Base-by-base conservation (phyloP, 2,329 filamentous ascomycete genomes). In the Aureobasidium sp. region DNA sequence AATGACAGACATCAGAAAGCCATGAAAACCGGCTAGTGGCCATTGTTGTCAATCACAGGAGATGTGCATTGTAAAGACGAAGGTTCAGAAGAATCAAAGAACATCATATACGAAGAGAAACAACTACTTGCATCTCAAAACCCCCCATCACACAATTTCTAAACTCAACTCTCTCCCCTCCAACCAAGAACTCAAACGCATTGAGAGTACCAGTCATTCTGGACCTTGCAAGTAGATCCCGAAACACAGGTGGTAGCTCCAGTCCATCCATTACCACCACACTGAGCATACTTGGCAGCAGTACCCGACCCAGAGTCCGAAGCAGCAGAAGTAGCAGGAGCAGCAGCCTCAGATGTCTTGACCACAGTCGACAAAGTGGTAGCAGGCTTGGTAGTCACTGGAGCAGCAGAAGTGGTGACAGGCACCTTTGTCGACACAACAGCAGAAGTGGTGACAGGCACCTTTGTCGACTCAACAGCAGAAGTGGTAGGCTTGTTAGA, bases 201-300 rank as follows among this genome's bases (percentile, higher is more conserved):
- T 67, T 76, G 74, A 6, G 70, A 74, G 65, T 76, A 76, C 49
- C 67, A 76, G 8, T 70, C 67, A 52, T 72, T 74, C 64, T 68
- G 61, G 29, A 66, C 66, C 12, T 68, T 66, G 67, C 74, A 76
- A 33, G 68, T 72, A 49, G 69, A 73, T 4, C 70, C 70, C 62
- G 69, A 68, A 11, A 39, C 68, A 61, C 74, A 76, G 3, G 64
- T 66, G 6, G 72, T 75, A 5, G 72, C 59, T 1, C 73, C 74
- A 17, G 68, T 71, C 67, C 69, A 76, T 45, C 67, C 68, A 15
- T 45, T 63, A 14, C 74, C 74, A 39, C 74, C 74, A 57, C 74
- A 74, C 58, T 73, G 72, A 27, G 47, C 64, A 24, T 65, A 68
- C 15, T 63, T 50, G 8, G 60, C 50, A 44, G 67, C 70, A 39